A percentile compares a stretch with the other conserved stretches of the same genome.
These are phyloP conservation scores for Rhizopogon sp. DNA, from an alignment of 768 basidiomycete genomes.

Conservation along the genomic window DNA sequence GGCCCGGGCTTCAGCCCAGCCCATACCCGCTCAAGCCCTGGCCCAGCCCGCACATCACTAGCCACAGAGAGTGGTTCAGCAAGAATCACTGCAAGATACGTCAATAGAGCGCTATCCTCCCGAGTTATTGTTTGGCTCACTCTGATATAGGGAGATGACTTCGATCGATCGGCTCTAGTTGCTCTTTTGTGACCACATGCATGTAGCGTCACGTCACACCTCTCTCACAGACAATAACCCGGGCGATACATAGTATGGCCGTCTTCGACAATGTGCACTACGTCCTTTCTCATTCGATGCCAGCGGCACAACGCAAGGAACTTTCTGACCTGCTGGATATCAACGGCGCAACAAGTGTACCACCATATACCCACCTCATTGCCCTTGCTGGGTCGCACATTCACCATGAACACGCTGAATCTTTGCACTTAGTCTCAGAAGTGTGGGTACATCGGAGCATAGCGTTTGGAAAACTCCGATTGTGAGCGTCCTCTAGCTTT, in stretches of 20 bases:
- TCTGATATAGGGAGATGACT: too few relatives aligned
- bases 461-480: slow-evolving; percentile 51
- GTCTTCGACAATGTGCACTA: slow-evolving; percentile 42
- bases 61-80: too few relatives aligned
- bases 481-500: slow-evolving; percentile 32
- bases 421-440: slow-evolving; percentile 33
- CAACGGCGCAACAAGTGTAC: slow-evolving; percentile 48
- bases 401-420: slow-evolving; percentile 22
- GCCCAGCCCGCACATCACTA: too few relatives aligned
- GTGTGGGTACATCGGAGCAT: slow-evolving; percentile 69
- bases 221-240: background rate
- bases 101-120: too few relatives aligned
- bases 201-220: background rate
- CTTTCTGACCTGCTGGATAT: slow-evolving; percentile 43
- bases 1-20: too few relatives aligned
- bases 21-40: too few relatives aligned
- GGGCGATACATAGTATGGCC: slow-evolving; percentile 11
- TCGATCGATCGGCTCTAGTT: too few relatives aligned
- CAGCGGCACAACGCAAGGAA: slow-evolving; percentile 35
- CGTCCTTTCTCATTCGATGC: slow-evolving; percentile 45
- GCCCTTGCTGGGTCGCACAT: slow-evolving; percentile 47
- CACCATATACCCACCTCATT: slow-evolving; percentile 49
- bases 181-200: background rate
- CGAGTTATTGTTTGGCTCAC: too few relatives aligned
- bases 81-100: too few relatives aligned